Conservation (phyloP, 805 yeast species). For the Yamadazyma insecticola region DNA sequence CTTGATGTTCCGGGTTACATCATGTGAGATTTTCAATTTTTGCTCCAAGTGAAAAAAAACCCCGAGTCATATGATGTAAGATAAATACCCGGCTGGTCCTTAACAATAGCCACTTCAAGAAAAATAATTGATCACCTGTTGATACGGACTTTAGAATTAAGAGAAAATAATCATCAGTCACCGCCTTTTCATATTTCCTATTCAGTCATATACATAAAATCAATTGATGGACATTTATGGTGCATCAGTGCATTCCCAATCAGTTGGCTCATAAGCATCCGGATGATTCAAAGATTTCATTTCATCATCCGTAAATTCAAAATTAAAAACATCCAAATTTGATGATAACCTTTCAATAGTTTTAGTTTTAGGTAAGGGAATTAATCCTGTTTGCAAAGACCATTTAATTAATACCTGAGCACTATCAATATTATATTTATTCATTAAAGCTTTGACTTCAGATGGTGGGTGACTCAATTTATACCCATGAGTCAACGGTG, state of each 20-base stretch:
- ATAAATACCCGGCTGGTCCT: too few species aligned
- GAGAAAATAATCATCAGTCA: too few species aligned
- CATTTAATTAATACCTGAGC: conserved; percentile 48
- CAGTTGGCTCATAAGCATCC: conserved; percentile 62
- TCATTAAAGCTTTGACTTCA: conserved; percentile 16
- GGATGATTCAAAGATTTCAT: conserved; percentile 24
- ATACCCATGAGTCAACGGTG: conserved; percentile 36
- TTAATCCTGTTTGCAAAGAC: conserved; percentile 44
- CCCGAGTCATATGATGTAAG: too few species aligned
- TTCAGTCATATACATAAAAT: too few species aligned
- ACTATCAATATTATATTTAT: conserved; percentile 34
- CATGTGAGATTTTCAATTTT: too few species aligned
- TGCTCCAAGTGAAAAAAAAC: too few species aligned
- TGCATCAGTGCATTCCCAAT: conserved; percentile 69
- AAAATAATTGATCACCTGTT: too few species aligned
- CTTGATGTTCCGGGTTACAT: too few species aligned
- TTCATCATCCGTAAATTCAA: conserved; percentile 23
- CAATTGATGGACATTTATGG: conserved; percentile 21
- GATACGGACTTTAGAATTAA: too few species aligned
- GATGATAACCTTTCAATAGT: conserved; percentile 18
- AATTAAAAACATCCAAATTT: conserved; percentile 21
- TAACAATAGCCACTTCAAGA: too few species aligned
- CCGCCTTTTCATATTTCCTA: too few species aligned
- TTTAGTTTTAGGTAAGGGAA: conserved; percentile 31
- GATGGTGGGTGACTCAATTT: conserved; percentile 19